Evolutionary conservation across 495 filamentous ascomycete species (phyloP).

Genomic region (Symbiotaphrina buchneri): DNA sequence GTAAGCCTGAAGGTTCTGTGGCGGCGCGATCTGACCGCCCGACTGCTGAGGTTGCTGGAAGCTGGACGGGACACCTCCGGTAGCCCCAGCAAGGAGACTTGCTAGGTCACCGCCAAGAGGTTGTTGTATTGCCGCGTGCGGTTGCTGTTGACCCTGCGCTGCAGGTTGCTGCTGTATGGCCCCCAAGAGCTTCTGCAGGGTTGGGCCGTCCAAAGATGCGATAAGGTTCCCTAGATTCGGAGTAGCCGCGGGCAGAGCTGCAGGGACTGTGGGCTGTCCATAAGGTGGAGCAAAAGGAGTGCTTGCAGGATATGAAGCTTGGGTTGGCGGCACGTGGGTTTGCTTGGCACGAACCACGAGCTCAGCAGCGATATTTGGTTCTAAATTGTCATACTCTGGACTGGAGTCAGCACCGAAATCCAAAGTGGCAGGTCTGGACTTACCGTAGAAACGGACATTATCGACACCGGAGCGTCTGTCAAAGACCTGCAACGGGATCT

Average conservation of each 20-base stretch:
- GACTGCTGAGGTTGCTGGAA: too few relatives aligned
- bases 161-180: slow-evolving; percentile 22
- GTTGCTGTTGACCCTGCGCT: slow-evolving; percentile 14
- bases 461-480: slow-evolving; percentile 47
- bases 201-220: slow-evolving; percentile 42
- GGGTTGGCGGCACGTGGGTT: slow-evolving; percentile 19
- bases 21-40: too few relatives aligned
- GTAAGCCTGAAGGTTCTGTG: too few relatives aligned
- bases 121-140: slow-evolving; percentile 18
- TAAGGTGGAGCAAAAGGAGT: slow-evolving; percentile 10
- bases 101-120: slow-evolving; percentile 45
- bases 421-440: slow-evolving; percentile 6
- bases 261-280: slow-evolving; percentile 3
- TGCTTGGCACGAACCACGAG: slow-evolving; percentile 58
- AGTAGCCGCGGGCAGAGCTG: slow-evolving; percentile 9
- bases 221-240: slow-evolving; percentile 32
- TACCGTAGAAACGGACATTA: slow-evolving; percentile 57
- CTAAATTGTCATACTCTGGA: slow-evolving; percentile 57
- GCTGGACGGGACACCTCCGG: too few relatives aligned
- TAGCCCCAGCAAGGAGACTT: slow-evolving; percentile 21
- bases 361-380: slow-evolving; percentile 52
- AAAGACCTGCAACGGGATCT: slow-evolving; percentile 65
- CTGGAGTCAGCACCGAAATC: slow-evolving; percentile 6
- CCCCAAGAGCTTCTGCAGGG: slow-evolving; percentile 50
- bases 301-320: slow-evolving; percentile 20